These are phyloP conservation scores for Asterochloris sp. DNA, from an alignment of 139 green algal genomes.

Conservation along the genomic window DNA sequence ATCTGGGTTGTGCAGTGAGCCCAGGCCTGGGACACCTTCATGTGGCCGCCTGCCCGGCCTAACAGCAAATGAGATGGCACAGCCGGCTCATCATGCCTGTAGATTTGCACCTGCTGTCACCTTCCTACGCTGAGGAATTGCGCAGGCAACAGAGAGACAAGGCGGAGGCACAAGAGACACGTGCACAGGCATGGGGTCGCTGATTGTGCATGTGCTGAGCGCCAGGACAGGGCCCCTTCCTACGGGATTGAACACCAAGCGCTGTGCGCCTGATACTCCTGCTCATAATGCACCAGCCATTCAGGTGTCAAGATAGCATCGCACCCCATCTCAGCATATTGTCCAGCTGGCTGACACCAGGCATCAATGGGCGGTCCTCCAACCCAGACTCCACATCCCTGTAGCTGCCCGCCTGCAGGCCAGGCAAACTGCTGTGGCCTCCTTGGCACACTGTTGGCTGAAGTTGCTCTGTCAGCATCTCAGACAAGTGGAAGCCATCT, in stretches of 20 bases:
- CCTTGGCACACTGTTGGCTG: no score
- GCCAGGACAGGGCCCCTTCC: background rate
- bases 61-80: no score
- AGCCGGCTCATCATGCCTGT: no score
- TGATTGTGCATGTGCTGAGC: background rate
- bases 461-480: no score
- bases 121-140: background rate
- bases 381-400: constrained; percentile 19
- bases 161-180: background rate
- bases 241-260: background rate
- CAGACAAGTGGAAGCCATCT: no score
- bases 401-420: background rate
- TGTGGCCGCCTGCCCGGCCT: no score
- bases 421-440: background rate
- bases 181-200: background rate
- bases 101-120: no score
- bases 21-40: no score
- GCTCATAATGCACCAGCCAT: background rate
- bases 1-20: no score
- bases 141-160: background rate
- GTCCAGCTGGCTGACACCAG: constrained; percentile 35
- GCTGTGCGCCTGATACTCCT: background rate
- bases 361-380: constrained; percentile 28
- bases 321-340: constrained; percentile 55
- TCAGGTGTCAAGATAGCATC: constrained; percentile 43